These are phyloP conservation scores for Xylaria hypoxylon DNA, from an alignment of 2,329 filamentous ascomycete species.

Conservation along the genomic window DNA sequence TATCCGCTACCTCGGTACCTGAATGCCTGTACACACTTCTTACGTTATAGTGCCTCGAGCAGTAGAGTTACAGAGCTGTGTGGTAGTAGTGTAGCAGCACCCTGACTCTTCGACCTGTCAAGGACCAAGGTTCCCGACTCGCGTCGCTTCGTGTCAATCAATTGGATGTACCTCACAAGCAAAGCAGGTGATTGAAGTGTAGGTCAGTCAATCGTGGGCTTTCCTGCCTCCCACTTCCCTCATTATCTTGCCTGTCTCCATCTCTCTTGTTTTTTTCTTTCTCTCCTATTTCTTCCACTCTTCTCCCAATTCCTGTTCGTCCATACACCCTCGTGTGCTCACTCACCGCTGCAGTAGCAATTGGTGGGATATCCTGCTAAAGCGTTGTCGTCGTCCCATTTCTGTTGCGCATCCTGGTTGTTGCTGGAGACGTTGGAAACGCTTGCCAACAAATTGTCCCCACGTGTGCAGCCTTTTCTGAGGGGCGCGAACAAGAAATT, in stretches of 20 bases:
- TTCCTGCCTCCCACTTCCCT: slow-evolving; percentile 45
- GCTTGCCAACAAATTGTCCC: slow-evolving; percentile 41
- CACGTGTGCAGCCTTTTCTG: slow-evolving; percentile 45
- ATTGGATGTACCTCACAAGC: slow-evolving; percentile 28
- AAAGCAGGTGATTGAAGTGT: slow-evolving; percentile 43
- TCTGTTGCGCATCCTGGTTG: slow-evolving; percentile 36
- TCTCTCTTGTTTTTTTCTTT: slow-evolving; percentile 39
- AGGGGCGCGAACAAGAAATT: slow-evolving; percentile 41
- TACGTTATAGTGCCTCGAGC: slow-evolving; percentile 15
- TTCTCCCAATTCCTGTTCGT: slow-evolving; percentile 39
- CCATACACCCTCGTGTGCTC: slow-evolving; percentile 34
- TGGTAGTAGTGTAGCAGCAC: slow-evolving; percentile 18
- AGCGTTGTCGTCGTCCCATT: slow-evolving; percentile 34
- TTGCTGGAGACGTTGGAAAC: slow-evolving; percentile 38
- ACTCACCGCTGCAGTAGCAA: slow-evolving; percentile 33
- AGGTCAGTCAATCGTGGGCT: slow-evolving; percentile 36
- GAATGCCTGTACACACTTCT: slow-evolving; percentile 10
- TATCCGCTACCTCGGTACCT: slow-evolving; percentile 20
- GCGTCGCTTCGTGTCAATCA: slow-evolving; percentile 36
- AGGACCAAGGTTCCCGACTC: slow-evolving; percentile 39
- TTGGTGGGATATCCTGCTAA: slow-evolving; percentile 28
- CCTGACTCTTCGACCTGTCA: slow-evolving; percentile 35
- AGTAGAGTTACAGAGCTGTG: slow-evolving; percentile 13
- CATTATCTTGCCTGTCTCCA: slow-evolving; percentile 49
- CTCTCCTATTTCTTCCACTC: slow-evolving; percentile 38